These are phyloP conservation scores for Vigna mungo DNA, from an alignment of 306 rosid species.

Conservation along the genomic window DNA sequence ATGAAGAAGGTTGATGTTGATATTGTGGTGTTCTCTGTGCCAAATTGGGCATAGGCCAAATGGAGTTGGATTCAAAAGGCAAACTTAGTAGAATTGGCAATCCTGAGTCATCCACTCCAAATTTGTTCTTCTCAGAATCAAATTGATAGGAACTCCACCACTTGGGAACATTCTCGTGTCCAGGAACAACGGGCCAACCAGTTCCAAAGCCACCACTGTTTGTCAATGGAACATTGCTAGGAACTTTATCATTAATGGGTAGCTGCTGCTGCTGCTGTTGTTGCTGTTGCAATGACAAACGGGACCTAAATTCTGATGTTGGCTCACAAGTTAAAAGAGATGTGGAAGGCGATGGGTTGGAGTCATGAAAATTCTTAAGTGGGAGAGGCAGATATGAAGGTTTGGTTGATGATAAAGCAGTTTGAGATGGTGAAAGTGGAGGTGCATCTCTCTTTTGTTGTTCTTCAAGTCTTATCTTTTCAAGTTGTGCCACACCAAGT, in stretches of 20 bases:
- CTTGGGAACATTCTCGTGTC: slow-evolving; percentile 51
- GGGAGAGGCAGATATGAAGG: slow-evolving; percentile 51
- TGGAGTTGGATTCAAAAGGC: slow-evolving; percentile 53
- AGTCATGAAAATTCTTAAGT: slow-evolving; percentile 47
- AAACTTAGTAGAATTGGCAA: slow-evolving; percentile 54
- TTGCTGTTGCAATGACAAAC: slow-evolving; percentile 42
- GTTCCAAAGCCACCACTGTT: slow-evolving; percentile 51
- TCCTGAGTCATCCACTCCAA: slow-evolving; percentile 50
- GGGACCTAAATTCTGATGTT: slow-evolving; percentile 47
- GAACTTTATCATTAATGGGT: slow-evolving; percentile 38
- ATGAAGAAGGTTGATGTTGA: slow-evolving; percentile 54
- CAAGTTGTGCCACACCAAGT: slow-evolving; percentile 92
- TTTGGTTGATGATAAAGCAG: slow-evolving; percentile 49
- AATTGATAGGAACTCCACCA: slow-evolving; percentile 52
- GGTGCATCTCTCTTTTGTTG: slow-evolving; percentile 56
- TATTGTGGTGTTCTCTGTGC: slow-evolving; percentile 53
- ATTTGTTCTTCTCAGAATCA: slow-evolving; percentile 49
- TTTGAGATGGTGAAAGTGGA: slow-evolving; percentile 44
- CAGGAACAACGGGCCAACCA: slow-evolving; percentile 37
- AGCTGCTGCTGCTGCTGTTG: too few species aligned
- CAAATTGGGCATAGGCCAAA: slow-evolving; percentile 54
- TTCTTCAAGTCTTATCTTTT: slow-evolving; percentile 77
- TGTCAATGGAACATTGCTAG: slow-evolving; percentile 47
- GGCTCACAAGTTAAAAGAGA: slow-evolving; percentile 47
- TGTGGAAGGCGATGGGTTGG: slow-evolving; percentile 51